Evolutionary conservation across 495 filamentous ascomycete genomes (phyloP).

Genomic region (Trichoderma orchidacearum): DNA sequence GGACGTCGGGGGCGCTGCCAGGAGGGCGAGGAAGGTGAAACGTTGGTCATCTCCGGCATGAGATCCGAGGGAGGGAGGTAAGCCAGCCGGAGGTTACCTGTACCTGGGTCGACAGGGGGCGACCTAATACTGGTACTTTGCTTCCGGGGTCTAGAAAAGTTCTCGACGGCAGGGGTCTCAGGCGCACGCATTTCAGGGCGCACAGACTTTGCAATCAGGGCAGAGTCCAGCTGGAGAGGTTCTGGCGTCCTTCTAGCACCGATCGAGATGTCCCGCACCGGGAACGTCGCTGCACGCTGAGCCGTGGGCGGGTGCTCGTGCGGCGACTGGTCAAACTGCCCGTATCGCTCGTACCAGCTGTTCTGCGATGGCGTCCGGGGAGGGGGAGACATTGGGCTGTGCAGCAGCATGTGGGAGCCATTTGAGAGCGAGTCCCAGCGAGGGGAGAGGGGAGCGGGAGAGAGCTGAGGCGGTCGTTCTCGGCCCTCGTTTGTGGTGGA

Average conservation of each 20-base stretch:
- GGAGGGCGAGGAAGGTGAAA: slow-evolving; percentile 7
- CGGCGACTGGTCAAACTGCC: neutral
- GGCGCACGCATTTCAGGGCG: slow-evolving; percentile 9
- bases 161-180: slow-evolving; percentile 25
- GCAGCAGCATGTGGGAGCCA: slow-evolving; percentile 3
- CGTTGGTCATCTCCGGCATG: slow-evolving; percentile 1
- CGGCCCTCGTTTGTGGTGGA: slow-evolving; percentile 8
- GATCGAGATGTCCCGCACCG: neutral
- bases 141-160: slow-evolving; percentile 38
- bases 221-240: neutral
- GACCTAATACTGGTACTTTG: slow-evolving; percentile 25
- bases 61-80: slow-evolving; percentile 7
- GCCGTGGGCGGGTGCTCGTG: neutral
- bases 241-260: neutral
- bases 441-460: slow-evolving; percentile 16
- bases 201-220: slow-evolving; percentile 12
- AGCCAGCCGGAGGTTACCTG: slow-evolving; percentile 14
- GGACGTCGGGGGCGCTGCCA: slow-evolving; percentile 27
- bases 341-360: slow-evolving; percentile 4
- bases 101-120: slow-evolving; percentile 19
- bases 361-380: slow-evolving; percentile 6
- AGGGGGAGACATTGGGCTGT: slow-evolving; percentile 4
- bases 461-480: slow-evolving; percentile 4
- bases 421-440: slow-evolving; percentile 29
- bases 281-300: neutral